Conservation (phyloP, 805 yeast genomes). For the Lipomyces starkeyi region DNA sequence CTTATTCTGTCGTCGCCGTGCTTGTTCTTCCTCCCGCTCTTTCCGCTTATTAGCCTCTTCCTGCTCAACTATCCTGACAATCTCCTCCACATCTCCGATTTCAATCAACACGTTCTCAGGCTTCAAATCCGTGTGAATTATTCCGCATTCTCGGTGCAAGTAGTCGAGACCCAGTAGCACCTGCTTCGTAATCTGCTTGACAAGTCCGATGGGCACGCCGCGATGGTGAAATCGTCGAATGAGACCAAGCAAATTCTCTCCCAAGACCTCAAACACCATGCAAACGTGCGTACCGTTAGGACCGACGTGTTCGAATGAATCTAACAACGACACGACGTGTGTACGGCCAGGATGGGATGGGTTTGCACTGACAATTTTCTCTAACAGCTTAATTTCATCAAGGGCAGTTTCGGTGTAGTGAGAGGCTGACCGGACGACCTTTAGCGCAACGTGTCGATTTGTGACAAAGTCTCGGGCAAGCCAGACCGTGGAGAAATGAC, state of each 20-base stretch:
- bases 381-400: conserved; percentile 85
- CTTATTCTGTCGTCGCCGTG: conserved; percentile 28
- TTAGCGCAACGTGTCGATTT: conserved; percentile 84
- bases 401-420: conserved; percentile 93
- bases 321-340: conserved; percentile 79
- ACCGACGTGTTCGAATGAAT: conserved; percentile 84
- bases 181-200: conserved; percentile 82
- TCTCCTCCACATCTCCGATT: conserved; percentile 81
- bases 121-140: conserved; percentile 74
- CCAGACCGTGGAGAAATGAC: conserved; percentile 97
- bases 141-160: conserved; percentile 73
- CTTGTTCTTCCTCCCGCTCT: conserved; percentile 48
- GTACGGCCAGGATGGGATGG: conserved; percentile 78
- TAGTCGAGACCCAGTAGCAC: conserved; percentile 73
- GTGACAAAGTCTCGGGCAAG: conserved; percentile 63
- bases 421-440: conserved; percentile 87
- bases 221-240: conserved; percentile 77
- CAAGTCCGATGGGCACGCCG: conserved; percentile 77
- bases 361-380: conserved; percentile 65
- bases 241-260: conserved; percentile 87
- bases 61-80: conserved; percentile 73
- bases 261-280: conserved; percentile 97
- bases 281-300: conserved; percentile 92
- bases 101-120: conserved; percentile 80
- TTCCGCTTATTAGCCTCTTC: conserved; percentile 54